phyloP scores from a whole-genome alignment of 2,329 filamentous ascomycete species.

The Pyricularia sp. region DNA sequence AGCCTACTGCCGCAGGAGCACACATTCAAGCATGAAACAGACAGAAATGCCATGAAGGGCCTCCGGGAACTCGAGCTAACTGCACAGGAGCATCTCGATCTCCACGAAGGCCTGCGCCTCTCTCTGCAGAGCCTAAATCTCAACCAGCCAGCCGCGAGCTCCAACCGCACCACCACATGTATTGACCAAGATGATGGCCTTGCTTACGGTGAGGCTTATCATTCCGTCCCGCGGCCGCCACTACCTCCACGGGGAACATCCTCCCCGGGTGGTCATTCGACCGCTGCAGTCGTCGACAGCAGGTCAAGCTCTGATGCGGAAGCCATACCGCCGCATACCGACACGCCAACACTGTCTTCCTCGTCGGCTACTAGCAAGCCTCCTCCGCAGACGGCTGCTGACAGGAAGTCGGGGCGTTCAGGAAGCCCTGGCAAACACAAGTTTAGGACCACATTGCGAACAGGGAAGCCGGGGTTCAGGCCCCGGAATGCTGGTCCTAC shows the following conservation, averaged over 20 bases:
- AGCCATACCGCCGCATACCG: neutral
- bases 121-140: conserved; percentile 35
- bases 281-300: neutral
- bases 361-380: neutral
- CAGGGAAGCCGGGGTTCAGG: conserved; percentile 23
- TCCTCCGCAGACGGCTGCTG: neutral
- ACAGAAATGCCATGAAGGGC: conserved; percentile 70
- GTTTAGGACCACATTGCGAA: conserved; percentile 48
- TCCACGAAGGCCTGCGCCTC: conserved; percentile 67
- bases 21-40: conserved; percentile 54
- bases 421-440: conserved; percentile 47
- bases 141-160: neutral
- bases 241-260: conserved; percentile 26
- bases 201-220: conserved; percentile 65
- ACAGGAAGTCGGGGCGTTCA: conserved; percentile 19
- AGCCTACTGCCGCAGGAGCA: neutral
- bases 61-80: conserved; percentile 74
- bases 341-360: neutral
- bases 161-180: neutral
- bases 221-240: conserved; percentile 61
- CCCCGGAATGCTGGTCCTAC: neutral
- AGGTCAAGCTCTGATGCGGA: conserved; percentile 2
- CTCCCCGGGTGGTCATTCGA: conserved; percentile 2
- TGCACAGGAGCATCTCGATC: conserved; percentile 83
- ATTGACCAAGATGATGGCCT: conserved; percentile 32